Evolutionary conservation across 2,329 filamentous ascomycete species (phyloP).

Genomic region (Pleomassaria siparia): DNA sequence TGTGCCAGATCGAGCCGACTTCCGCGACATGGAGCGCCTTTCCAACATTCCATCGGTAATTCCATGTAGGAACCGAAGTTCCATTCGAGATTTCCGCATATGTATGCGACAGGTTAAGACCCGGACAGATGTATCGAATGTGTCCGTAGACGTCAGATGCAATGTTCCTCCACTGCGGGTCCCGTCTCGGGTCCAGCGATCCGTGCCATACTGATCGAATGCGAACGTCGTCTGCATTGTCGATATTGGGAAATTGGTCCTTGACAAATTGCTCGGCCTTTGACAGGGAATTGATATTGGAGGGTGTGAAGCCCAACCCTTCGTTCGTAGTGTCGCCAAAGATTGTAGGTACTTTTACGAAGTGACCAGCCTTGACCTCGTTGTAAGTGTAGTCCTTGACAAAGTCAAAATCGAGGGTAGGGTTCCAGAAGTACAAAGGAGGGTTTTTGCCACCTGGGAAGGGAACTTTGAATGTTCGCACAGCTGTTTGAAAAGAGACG

Average conservation of each 20-base stretch:
- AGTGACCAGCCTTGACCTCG: constrained; percentile 39
- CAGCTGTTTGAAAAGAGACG: constrained; percentile 41
- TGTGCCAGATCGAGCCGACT: constrained; percentile 42
- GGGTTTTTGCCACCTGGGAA: constrained; percentile 40
- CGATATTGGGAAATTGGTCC: constrained; percentile 43
- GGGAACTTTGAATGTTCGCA: constrained; percentile 35
- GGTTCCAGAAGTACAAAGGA: constrained; percentile 47
- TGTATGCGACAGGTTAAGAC: constrained; percentile 44
- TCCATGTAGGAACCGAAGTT: constrained; percentile 43
- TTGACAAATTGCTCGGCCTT: constrained; percentile 39
- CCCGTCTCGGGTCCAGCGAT: constrained; percentile 26
- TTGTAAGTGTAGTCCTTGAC: constrained; percentile 44
- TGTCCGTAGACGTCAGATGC: constrained; percentile 50
- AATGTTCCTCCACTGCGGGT: constrained; percentile 34
- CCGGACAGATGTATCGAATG: constrained; percentile 53
- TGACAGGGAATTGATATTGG: constrained; percentile 35
- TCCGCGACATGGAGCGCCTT: constrained; percentile 43
- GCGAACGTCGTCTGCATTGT: constrained; percentile 21
- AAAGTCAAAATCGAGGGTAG: constrained; percentile 47
- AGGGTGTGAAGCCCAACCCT: constrained; percentile 43
- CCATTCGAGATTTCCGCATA: constrained; percentile 33
- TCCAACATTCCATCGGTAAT: constrained; percentile 53
- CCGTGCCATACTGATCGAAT: constrained; percentile 35
- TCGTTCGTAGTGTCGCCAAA: constrained; percentile 51
- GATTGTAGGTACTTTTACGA: constrained; percentile 46